phyloP scores from a whole-genome alignment of 2,329 filamentous ascomycete genomes.

The Corinectria fuckeliana region DNA sequence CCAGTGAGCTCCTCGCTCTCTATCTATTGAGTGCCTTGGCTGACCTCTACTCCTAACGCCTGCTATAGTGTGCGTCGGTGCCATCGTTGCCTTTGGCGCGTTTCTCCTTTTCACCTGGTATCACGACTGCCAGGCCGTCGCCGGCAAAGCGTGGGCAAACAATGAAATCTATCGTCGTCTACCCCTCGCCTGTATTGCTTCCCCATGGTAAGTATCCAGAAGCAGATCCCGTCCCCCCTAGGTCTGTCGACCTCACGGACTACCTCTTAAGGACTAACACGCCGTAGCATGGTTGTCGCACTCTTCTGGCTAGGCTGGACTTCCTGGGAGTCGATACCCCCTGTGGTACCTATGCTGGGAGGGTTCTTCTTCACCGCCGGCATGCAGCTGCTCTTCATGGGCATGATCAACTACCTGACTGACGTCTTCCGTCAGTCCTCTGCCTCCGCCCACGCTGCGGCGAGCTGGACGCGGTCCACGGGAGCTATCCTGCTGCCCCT shows the following conservation, averaged over 20 bases:
- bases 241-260: conserved; percentile 43
- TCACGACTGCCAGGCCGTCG: conserved; percentile 34
- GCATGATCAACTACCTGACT: conserved; percentile 45
- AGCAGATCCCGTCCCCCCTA: conserved; percentile 49
- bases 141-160: conserved; percentile 41
- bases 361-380: conserved; percentile 52
- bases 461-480: conserved; percentile 43
- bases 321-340: conserved; percentile 45
- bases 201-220: conserved; percentile 60
- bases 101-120: conserved; percentile 39
- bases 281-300: conserved; percentile 58
- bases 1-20: conserved; percentile 44
- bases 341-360: conserved; percentile 47
- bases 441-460: conserved; percentile 45
- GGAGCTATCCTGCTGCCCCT: conserved; percentile 44
- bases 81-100: conserved; percentile 30
- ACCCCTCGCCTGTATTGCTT: conserved; percentile 60
- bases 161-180: conserved; percentile 44
- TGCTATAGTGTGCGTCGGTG: conserved; percentile 35
- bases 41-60: background rate
- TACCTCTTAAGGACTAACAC: background rate
- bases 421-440: conserved; percentile 44
- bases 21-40: conserved; percentile 31
- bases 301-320: conserved; percentile 69
- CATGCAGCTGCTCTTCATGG: conserved; percentile 44